phyloP scores from a whole-genome alignment of 495 filamentous ascomycete species.

The Jackrogersella multiformis region DNA sequence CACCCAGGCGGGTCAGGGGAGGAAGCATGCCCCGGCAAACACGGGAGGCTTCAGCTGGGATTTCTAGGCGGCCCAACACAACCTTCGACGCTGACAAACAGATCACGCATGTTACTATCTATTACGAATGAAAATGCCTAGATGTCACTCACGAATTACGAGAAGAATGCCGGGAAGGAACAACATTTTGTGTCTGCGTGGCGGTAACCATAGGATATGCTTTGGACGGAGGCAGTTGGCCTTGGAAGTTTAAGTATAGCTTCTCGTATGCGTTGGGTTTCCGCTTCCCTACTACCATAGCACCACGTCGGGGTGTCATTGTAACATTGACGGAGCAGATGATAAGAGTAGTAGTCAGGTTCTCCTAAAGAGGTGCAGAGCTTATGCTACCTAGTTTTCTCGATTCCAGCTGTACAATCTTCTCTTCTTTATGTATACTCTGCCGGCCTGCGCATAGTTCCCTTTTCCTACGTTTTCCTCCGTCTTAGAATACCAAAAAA shows the following conservation, averaged over 20 bases:
- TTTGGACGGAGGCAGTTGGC: conserved; percentile 6
- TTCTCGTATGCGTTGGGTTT: neutral
- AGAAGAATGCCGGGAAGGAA: conserved; percentile 39
- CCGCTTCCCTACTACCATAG: neutral
- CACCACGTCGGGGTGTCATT: conserved; percentile 2
- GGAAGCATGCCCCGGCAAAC: conserved; percentile 48
- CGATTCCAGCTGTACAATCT: conserved; percentile 2
- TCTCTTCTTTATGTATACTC: conserved; percentile 26
- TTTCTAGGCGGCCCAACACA: conserved; percentile 54
- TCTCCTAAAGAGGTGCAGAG: neutral
- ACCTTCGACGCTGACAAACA: conserved; percentile 43
- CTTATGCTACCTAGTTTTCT: neutral
- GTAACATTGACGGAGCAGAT: conserved; percentile 4
- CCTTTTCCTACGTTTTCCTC: neutral
- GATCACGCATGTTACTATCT: conserved; percentile 4
- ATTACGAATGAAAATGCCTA: conserved; percentile 41
- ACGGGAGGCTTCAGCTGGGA: conserved; percentile 62
- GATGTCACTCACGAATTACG: conserved; percentile 48
- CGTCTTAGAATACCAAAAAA: conserved; percentile 2
- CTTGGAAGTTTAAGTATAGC: conserved; percentile 8
- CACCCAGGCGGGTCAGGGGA: conserved; percentile 45
- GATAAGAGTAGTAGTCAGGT: neutral
- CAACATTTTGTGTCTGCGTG: conserved; percentile 22
- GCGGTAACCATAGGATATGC: conserved; percentile 11
- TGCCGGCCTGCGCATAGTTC: conserved; percentile 5